Evolutionary conservation across 495 filamentous ascomycete species (phyloP), one percentile per base, ranked within the genome.

Genomic region (Paragyromitra xinjiangensis): DNA sequence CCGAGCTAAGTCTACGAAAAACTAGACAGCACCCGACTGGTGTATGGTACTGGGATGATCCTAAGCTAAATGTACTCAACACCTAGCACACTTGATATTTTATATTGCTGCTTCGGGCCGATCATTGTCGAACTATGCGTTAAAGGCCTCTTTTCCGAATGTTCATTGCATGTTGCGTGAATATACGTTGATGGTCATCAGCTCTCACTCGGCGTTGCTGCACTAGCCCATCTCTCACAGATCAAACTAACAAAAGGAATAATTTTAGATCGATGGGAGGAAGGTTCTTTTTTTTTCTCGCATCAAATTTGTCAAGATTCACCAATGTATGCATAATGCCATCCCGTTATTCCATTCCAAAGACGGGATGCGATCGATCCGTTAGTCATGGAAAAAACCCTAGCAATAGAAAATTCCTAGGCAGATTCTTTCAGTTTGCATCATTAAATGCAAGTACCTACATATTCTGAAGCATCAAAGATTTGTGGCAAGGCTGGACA

Each of bases 261-360:
- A 12, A 44, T 29, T 58, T 11, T 12, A 39, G 45, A 16, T 51
- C 50, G 50, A n/a, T 53, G 50, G 45, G 48, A 19, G n/a, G 14
- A 50, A 56, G 14, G 12, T 22, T 24, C 8, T 56, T 22, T 8
- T 9, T 29, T 69, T 29, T 19, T 22, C 34, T 61, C 14, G 4
- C 29, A 5, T 24, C 2, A 14, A 50, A 65, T 12, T 48, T 12
- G 19, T 29, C 44, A 26, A 19, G 29, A 34, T 34, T 34, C 12
- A 22, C 19, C 29, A n/a, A 22, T 45, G 37, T 42, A 56, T 48
- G 67, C 73, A 55, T 62, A 64, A 64, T 75, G 58, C 12, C 40
- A 71, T 75, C 66, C 58, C 58, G 58, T 75, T 61, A 64, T 71
- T 6, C 50, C 40, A 37, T 22, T 29, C 2, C 9, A 58, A 45